Evolutionary conservation across 192 early-diverging fungal species (phyloP).

Genomic region (Pilaira anomala): DNA sequence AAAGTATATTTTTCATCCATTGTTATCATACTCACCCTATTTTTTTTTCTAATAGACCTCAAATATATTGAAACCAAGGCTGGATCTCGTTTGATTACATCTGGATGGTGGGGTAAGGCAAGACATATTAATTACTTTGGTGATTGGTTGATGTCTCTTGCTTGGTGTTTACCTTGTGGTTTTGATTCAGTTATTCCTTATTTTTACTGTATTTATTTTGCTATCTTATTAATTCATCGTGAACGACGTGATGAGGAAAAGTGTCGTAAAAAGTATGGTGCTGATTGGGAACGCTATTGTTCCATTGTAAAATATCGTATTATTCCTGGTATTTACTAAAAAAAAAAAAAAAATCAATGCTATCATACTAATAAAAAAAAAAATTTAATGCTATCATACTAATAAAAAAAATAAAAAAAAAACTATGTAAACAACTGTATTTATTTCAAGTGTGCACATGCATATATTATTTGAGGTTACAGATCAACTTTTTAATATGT

Average conservation of each 20-base stretch:
- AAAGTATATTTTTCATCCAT: not conserved
- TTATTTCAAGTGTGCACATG: too few relatives aligned
- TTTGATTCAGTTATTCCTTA: slow-evolving; percentile 82
- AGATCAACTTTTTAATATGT: too few relatives aligned
- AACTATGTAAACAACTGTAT: too few relatives aligned
- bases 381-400: too few relatives aligned
- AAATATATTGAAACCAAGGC: slow-evolving; percentile 80
- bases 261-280: slow-evolving; percentile 89
- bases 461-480: too few relatives aligned
- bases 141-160: slow-evolving; percentile 89
- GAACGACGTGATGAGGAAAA: slow-evolving; percentile 83
- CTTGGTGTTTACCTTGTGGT: slow-evolving; percentile 89
- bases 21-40: not conserved
- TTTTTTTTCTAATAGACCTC: slow-evolving; percentile 48
- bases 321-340: slow-evolving; percentile 58
- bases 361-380: too few relatives aligned
- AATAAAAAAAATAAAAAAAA: too few relatives aligned
- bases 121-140: slow-evolving; percentile 93
- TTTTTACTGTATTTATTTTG: slow-evolving; percentile 93
- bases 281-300: slow-evolving; percentile 91
- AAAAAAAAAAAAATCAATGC: not conserved
- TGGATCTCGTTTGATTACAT: slow-evolving; percentile 76
- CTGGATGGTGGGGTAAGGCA: slow-evolving; percentile 94
- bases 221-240: slow-evolving; percentile 85
- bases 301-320: slow-evolving; percentile 77